Conservation (phyloP, 1,284 basidiomycete genomes). For the Xanthoconium separans region DNA sequence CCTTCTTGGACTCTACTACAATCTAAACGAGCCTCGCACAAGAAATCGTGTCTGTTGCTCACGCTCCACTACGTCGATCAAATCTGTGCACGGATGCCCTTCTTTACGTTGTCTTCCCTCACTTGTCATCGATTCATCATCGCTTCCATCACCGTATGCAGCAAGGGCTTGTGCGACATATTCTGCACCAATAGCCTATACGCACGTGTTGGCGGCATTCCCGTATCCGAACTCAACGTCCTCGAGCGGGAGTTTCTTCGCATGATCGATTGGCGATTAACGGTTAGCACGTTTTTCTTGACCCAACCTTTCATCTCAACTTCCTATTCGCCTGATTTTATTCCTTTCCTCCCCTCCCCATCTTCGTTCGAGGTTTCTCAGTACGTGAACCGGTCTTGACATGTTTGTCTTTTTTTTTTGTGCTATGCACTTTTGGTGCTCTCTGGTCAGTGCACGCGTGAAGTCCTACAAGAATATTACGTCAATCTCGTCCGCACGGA, state of each 20-base stretch:
- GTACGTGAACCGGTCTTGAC: slow-evolving; percentile 26
- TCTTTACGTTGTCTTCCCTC: slow-evolving; percentile 89
- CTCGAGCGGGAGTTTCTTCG: slow-evolving; percentile 90
- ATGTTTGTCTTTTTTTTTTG: slow-evolving; percentile 16
- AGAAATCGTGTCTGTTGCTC: slow-evolving; percentile 89
- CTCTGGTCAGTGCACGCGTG: slow-evolving; percentile 64
- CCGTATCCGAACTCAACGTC: slow-evolving; percentile 84
- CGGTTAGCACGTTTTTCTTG: slow-evolving; percentile 59
- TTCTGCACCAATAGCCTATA: slow-evolving; percentile 93
- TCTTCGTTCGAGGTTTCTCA: slow-evolving; percentile 15
- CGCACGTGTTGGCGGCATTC: slow-evolving; percentile 92
- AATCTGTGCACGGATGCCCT: slow-evolving; percentile 81
- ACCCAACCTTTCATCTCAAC: slow-evolving; percentile 9
- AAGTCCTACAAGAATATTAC: slow-evolving; percentile 82
- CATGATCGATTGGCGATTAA: slow-evolving; percentile 89
- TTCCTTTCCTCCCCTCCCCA: background rate
- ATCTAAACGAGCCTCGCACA: slow-evolving; percentile 6
- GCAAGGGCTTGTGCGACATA: slow-evolving; percentile 89
- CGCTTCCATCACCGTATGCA: slow-evolving; percentile 82
- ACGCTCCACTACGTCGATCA: slow-evolving; percentile 94
- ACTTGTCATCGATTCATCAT: slow-evolving; percentile 96
- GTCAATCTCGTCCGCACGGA: slow-evolving; percentile 79
- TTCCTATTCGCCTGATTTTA: slow-evolving; percentile 10
- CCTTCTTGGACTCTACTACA: background rate
- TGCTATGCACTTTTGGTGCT: slow-evolving; percentile 9